These are phyloP conservation scores for Colletotrichum coccodes DNA, from an alignment of 2,329 filamentous ascomycete species.

Conservation along the genomic window DNA sequence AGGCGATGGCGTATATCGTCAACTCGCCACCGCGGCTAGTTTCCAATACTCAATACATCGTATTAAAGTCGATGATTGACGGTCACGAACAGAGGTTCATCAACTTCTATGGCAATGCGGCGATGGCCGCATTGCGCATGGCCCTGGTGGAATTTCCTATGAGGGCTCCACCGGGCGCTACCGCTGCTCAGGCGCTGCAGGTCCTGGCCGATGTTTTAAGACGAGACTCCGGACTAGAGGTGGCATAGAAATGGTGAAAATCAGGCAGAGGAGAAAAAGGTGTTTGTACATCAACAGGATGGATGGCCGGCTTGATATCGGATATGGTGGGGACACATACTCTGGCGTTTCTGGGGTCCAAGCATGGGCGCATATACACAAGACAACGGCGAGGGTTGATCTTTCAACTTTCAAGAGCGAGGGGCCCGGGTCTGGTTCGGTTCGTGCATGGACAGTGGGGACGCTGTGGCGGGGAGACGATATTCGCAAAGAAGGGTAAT, in stretches of 20 bases:
- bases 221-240: constrained; percentile 58
- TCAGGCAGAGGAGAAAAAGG: not conserved
- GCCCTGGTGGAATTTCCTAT: constrained; percentile 81
- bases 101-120: constrained; percentile 82
- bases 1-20: constrained; percentile 77
- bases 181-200: constrained; percentile 61
- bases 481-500: not conserved
- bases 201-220: constrained; percentile 65
- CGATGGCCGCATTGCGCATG: constrained; percentile 73
- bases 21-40: constrained; percentile 76
- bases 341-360: constrained; percentile 23
- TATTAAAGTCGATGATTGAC: constrained; percentile 78
- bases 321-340: not conserved
- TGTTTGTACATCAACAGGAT: constrained; percentile 28
- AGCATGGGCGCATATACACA: not conserved
- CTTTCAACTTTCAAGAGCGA: not conserved
- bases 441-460: not conserved
- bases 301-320: constrained; percentile 1
- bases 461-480: not conserved
- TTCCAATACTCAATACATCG: constrained; percentile 78
- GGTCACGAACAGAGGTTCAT: constrained; percentile 81
- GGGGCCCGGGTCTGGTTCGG: not conserved
- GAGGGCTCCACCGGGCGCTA: constrained; percentile 56
- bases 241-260: constrained; percentile 42
- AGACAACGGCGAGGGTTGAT: not conserved